A percentile compares a stretch with the other conserved stretches of the same genome.
phyloP scores from a whole-genome alignment of 352 stramenopile species.

The Phytophthora vignae region DNA sequence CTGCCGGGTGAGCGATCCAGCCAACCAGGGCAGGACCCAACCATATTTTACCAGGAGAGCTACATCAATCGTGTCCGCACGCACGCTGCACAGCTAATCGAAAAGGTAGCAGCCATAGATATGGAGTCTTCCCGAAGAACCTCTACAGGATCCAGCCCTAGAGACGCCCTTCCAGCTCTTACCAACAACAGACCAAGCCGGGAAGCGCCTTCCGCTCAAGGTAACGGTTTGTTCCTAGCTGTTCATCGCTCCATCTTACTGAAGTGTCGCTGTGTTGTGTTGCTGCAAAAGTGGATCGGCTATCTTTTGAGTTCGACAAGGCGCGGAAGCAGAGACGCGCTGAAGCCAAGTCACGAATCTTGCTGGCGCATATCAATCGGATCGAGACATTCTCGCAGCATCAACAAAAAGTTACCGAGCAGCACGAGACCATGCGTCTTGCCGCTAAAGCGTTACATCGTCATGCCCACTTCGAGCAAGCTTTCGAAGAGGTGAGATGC shows the following conservation, averaged over 20 bases:
- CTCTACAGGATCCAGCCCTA: not conserved
- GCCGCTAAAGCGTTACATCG: conserved; percentile 56
- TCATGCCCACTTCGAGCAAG: conserved; percentile 49
- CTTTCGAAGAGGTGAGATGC: conserved; percentile 45
- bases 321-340: conserved; percentile 42
- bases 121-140: conserved; percentile 2
- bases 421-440: conserved; percentile 53
- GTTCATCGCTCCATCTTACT: not conserved
- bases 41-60: conserved; percentile 55
- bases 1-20: conserved; percentile 20
- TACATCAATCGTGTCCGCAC: conserved; percentile 56
- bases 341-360: conserved; percentile 42
- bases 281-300: conserved; percentile 24
- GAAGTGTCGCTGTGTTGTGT: not conserved
- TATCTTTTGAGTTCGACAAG: conserved; percentile 67
- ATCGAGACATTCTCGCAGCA: conserved; percentile 52
- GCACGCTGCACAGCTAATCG: conserved; percentile 44
- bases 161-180: conserved; percentile 8
- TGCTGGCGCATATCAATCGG: conserved; percentile 61
- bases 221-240: conserved; percentile 5
- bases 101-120: conserved; percentile 26
- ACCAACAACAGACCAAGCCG: conserved; percentile 1
- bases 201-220: conserved; percentile 1
- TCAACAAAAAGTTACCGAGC: conserved; percentile 40
- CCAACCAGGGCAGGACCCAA: conserved; percentile 37